phyloP scores from a whole-genome alignment of 768 basidiomycete species.

The Tricholoma saponaceum region DNA sequence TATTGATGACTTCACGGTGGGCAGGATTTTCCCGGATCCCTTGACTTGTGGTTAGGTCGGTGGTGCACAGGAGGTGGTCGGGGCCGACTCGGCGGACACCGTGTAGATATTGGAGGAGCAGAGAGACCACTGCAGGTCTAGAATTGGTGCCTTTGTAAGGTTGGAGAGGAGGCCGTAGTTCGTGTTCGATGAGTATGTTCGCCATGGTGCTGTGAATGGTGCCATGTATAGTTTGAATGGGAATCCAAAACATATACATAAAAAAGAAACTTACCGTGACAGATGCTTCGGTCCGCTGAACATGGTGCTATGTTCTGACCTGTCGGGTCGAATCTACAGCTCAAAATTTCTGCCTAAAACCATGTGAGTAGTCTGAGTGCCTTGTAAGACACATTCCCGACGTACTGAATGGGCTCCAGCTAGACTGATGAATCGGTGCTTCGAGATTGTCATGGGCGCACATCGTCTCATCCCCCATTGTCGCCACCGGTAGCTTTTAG shows the following conservation, averaged over 20 bases:
- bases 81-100: no score
- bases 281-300: conserved; percentile 86
- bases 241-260: no score
- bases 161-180: conserved; percentile 87
- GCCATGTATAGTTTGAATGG: neutral
- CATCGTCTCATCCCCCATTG: no score
- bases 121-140: conserved; percentile 90
- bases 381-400: neutral
- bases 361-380: neutral
- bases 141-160: conserved; percentile 86
- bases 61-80: conserved; percentile 78
- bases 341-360: conserved; percentile 75
- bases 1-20: conserved; percentile 89
- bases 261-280: no score
- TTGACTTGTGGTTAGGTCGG: conserved; percentile 81
- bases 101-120: conserved; percentile 70
- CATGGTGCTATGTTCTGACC: conserved; percentile 94
- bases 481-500: no score
- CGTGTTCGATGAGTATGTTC: conserved; percentile 86
- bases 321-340: conserved; percentile 90
- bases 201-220: conserved; percentile 68
- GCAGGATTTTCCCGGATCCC: conserved; percentile 79
- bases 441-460: conserved; percentile 70
- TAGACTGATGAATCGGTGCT: conserved; percentile 90
- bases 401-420: conserved; percentile 83